Base-by-base conservation (phyloP, 352 stramenopile species). In the Hyaloperonospora brassicae region DNA sequence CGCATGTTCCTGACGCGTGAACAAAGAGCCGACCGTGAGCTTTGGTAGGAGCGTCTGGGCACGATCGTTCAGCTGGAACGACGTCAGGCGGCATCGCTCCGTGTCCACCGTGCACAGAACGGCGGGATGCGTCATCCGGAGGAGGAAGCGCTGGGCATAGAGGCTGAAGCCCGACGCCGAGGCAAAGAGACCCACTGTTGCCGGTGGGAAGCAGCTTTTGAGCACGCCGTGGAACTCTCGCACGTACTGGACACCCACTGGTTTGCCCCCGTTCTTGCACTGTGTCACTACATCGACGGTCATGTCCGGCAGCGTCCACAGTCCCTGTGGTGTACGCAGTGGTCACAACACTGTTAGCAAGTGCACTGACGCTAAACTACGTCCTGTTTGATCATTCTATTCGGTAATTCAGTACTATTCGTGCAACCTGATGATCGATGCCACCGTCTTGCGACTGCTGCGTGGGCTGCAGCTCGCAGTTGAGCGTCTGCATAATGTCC, bases 221-320 rank as follows among this genome's bases (percentile, higher is more conserved):
- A 89, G 47, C 27, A 86, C 77, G n/a, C 81, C 81, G 31, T 89
- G 71, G 57, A 92, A 89, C 53, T 84, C 81, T 25, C 81, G 75
- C 40, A 92, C 52, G 45, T 84, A 64, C 21, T 86, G 66, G 34
- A 89, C 76, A 43, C 79, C 68, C 2, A 88, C 79, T 2, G 79
- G 75, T 34, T 85, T 86, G 44, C 60, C 64, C 53, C 88, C 77
- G 55, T 86, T 79, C 68, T 92, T 92, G 70, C 81, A 92, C 53
- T 92, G 81, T 13, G 81, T 89, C 52, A 87, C 75, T 39, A 92
- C 64, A 6, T 85, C 72, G 14, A 92, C 59, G 9, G 73, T 54
- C 42, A 71, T 47, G 45, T 89, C 81, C 2, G 79, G 81, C 8
- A 92, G 50, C 10, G 40, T 64, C 81, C 81, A 92, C 24, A 64